Evolutionary conservation across 306 rosid species (phyloP).

Genomic region (Sicyos edulis): DNA sequence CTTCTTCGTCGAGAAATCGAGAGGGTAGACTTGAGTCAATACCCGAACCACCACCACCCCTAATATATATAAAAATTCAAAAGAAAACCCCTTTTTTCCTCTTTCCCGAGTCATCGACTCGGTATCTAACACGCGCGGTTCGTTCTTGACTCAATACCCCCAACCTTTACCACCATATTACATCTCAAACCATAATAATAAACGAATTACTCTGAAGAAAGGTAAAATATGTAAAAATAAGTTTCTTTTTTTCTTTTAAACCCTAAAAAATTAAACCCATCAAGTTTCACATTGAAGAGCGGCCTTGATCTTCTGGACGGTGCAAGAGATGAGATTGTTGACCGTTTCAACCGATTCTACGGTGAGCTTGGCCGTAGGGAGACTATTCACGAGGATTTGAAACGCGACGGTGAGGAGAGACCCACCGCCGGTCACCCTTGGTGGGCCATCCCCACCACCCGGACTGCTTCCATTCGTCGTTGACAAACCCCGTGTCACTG

Average conservation of each 20-base stretch:
- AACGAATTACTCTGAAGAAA: conserved; percentile 2
- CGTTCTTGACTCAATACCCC: conserved; percentile 99
- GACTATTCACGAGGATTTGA: conserved; percentile 48
- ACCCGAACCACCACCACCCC: conserved; percentile 98
- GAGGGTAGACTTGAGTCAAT: conserved; percentile 85
- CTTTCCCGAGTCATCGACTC: not conserved
- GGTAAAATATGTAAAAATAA: not conserved
- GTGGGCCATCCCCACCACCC: conserved; percentile 18
- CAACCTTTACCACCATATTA: conserved; percentile 18
- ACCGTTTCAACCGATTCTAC: conserved; percentile 61
- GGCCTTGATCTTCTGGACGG: conserved; percentile 60
- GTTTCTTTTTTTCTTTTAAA: not conserved
- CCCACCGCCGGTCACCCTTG: conserved; percentile 37
- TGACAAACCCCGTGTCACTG: not conserved
- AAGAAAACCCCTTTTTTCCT: too few relatives aligned
- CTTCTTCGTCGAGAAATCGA: not conserved
- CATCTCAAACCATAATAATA: conserved; percentile 15
- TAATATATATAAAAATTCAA: not conserved
- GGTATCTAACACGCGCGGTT: conserved; percentile 46
- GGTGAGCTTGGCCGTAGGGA: conserved; percentile 46
- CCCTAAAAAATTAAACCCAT: conserved; percentile 9
- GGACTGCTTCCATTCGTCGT: conserved; percentile 4
- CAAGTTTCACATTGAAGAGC: conserved; percentile 64
- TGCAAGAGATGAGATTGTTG: conserved; percentile 46
- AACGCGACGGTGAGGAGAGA: conserved; percentile 60